Evolutionary conservation across 2,329 filamentous ascomycete genomes (phyloP), one percentile per base, ranked within the genome.

Genomic region (Aspergillus alliaceus): DNA sequence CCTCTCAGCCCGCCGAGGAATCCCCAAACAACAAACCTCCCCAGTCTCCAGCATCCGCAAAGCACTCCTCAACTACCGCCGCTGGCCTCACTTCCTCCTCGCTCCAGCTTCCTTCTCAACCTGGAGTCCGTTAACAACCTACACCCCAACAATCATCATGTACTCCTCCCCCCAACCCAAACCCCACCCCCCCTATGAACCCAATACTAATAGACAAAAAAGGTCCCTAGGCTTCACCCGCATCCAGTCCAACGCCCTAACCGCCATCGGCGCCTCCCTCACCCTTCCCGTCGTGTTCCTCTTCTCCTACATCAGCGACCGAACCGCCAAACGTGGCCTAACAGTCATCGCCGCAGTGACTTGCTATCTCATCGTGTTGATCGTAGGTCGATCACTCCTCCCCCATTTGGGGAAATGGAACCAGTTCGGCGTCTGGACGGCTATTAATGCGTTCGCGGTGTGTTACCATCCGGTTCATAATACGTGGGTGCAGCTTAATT

Each of bases 401-500:
- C 73, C 77, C 0, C 70, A 75, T 47, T 76, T 79, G 0, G 76
- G 77, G 0, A 77, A 74, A 59, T 84, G 82, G 81, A 75, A 74
- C 7, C 74, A 75, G 11, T 82, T 79, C 71, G 80, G 75, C 0
- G 66, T 84, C 6, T 83, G 81, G 81, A 84, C 81, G 3, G 71
- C 72, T 0, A 74, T 83, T 3, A 83, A 84, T 64, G 70, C 70
- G 1, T 76, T 83, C 35, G 79, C 81, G 0, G 81, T 83, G 8
- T 79, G 81, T 0, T 84, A 83, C 59, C 81, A 84, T 64, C 81
- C 81, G 0, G 73, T 81, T 0, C 80, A 83, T 54, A 84, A 83
- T 65, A 75, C 79, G 0, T 84, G 80, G 81, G 69, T 81, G 18
- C 79, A 82, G 63, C 67, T 83, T 6, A 84, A 84, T 60, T 83